These are phyloP conservation scores for Abelmoschus esculentus DNA, from an alignment of 345 rosid genomes.

Conservation along the genomic window DNA sequence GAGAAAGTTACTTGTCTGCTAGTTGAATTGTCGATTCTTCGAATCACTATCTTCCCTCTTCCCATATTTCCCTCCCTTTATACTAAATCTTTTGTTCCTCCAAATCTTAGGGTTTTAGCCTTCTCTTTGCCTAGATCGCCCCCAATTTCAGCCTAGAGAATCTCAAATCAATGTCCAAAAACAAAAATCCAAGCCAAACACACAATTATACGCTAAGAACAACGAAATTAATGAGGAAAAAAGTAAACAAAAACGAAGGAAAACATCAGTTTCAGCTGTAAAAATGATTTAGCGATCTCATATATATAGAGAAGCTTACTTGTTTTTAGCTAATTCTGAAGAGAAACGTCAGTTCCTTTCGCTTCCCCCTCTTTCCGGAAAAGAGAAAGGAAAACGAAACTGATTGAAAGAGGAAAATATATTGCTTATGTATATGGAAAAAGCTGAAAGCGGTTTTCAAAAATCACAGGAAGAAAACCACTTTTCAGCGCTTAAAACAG, in stretches of 20 bases:
- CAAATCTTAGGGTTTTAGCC: neutral
- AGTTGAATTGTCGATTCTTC: constrained; percentile 50
- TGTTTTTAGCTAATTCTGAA: constrained; percentile 5
- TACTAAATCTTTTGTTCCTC: neutral
- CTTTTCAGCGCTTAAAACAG: neutral
- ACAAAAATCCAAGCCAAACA: neutral
- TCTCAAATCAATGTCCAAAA: constrained; percentile 2
- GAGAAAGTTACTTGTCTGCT: constrained; percentile 55
- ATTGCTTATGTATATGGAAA: constrained; percentile 9
- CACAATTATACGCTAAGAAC: neutral
- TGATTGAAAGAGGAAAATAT: neutral
- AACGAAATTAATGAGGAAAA: neutral
- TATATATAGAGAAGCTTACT: neutral
- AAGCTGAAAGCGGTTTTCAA: constrained; percentile 7
- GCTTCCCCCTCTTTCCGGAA: neutral
- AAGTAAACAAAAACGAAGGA: neutral
- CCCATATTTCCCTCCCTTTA: constrained; percentile 30
- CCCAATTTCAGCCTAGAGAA: neutral
- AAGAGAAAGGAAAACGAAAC: neutral
- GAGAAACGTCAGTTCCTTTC: neutral
- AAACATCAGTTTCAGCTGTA: neutral
- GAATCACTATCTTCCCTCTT: constrained; percentile 49
- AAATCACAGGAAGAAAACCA: neutral
- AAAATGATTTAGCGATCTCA: neutral
- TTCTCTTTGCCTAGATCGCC: constrained; percentile 14